Evolutionary conservation across 371 early-diverging fungal species (phyloP).

Genomic region (Encephalitozoon intestinalis): DNA sequence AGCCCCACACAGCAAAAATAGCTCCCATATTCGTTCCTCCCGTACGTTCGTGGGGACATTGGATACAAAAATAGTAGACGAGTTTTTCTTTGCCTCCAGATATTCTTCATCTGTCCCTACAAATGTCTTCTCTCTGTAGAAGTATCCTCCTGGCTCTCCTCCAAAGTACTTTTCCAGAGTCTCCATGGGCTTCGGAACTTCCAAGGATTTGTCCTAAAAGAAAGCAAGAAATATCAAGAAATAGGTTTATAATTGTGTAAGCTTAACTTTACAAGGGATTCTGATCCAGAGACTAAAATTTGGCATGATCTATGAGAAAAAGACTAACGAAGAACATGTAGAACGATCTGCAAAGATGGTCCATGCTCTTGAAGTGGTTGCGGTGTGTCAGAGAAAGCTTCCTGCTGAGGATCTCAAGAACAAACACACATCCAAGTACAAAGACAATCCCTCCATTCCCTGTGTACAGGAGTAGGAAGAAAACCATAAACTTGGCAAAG

Average conservation of each 20-base stretch:
- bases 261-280: background rate
- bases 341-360: background rate
- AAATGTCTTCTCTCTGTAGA: conserved; percentile 14
- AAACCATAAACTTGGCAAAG: background rate
- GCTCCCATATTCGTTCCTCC: conserved; percentile 56
- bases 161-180: background rate
- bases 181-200: background rate
- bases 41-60: conserved; percentile 34
- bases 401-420: background rate
- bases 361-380: conserved; percentile 2
- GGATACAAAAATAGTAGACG: conserved; percentile 56
- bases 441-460: conserved; percentile 13
- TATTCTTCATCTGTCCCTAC: conserved; percentile 59
- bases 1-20: conserved; percentile 53
- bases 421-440: conserved; percentile 13
- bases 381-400: background rate
- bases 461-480: conserved; percentile 12
- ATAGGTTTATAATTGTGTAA: background rate
- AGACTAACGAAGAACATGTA: conserved; percentile 19
- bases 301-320: conserved; percentile 19
- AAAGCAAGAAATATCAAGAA: background rate
- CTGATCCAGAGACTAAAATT: background rate
- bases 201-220: background rate
- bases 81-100: conserved; percentile 31
- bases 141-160: background rate